Percentiles rank a stretch among this genome's conserved stretches.
Conservation (phyloP, 73 alveolate species). For the Effrenium voratum region DNA sequence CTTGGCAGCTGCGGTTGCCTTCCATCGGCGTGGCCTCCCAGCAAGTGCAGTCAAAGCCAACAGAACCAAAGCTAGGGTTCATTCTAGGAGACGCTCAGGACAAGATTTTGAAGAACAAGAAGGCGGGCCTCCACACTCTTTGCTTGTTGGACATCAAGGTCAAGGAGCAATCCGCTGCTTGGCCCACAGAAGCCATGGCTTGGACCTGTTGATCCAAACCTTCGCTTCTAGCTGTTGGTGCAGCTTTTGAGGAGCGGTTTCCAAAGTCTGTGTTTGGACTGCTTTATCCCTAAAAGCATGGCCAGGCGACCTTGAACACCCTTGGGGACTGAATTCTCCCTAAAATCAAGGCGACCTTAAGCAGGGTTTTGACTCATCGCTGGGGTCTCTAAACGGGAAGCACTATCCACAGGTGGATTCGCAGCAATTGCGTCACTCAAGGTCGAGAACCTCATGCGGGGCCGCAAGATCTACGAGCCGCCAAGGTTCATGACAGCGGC, state of each 20-base stretch:
- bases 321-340: no score
- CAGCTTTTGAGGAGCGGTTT: no score
- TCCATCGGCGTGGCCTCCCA: not conserved
- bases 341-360: no score
- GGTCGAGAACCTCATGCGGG: slow-evolving; percentile 92
- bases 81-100: slow-evolving; percentile 91
- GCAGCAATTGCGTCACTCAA: not conserved
- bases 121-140: slow-evolving; percentile 98
- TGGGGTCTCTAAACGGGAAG: no score
- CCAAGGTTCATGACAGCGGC: slow-evolving; percentile 99
- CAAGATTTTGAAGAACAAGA: slow-evolving; percentile 97
- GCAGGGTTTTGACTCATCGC: no score
- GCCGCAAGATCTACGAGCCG: slow-evolving; percentile 96
- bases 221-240: no score
- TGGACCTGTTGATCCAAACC: no score
- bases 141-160: slow-evolving; percentile 99
- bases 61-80: no score
- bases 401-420: not conserved
- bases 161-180: slow-evolving; percentile 94
- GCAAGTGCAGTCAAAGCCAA: not conserved
- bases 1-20: not conserved
- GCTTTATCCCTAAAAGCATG: no score
- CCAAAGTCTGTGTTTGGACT: no score
- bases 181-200: no score
- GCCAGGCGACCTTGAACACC: no score